Evolutionary conservation across 495 filamentous ascomycete genomes (phyloP).

Genomic region (Immersiella caudata): DNA sequence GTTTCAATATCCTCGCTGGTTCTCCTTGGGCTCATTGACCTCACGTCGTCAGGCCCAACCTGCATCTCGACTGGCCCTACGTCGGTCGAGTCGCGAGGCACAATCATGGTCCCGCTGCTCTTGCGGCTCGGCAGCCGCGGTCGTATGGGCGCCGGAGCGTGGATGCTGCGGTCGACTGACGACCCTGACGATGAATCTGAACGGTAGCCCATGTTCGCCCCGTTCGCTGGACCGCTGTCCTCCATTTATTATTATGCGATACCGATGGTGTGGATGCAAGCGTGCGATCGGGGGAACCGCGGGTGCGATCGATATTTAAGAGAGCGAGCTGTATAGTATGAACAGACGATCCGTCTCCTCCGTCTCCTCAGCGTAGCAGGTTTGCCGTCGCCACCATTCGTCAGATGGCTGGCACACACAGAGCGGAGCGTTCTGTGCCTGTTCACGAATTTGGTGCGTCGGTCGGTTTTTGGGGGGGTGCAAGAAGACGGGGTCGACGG

Average conservation of each 20-base stretch:
- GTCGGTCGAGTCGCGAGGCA: slow-evolving; percentile 70
- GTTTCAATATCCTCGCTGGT: slow-evolving; percentile 86
- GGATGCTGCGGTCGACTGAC: slow-evolving; percentile 42
- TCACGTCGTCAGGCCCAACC: slow-evolving; percentile 80
- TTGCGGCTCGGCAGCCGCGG: slow-evolving; percentile 63
- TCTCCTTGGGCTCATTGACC: slow-evolving; percentile 91
- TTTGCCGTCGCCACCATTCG: slow-evolving; percentile 29
- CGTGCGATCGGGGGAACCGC: slow-evolving; percentile 5
- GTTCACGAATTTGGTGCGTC: background rate
- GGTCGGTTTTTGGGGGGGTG: background rate
- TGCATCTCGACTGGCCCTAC: slow-evolving; percentile 66
- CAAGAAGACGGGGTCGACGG: background rate
- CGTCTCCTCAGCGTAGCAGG: slow-evolving; percentile 22
- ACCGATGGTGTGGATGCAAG: background rate
- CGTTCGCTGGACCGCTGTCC: slow-evolving; percentile 23
- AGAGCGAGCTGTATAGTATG: slow-evolving; percentile 16
- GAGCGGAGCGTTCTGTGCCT: background rate
- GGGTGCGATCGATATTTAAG: background rate
- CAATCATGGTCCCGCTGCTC: slow-evolving; percentile 78
- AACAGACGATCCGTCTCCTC: slow-evolving; percentile 20
- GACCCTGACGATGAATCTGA: slow-evolving; percentile 46
- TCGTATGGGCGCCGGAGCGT: slow-evolving; percentile 51
- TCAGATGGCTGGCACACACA: slow-evolving; percentile 20
- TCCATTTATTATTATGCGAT: slow-evolving; percentile 31
- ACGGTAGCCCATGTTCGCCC: slow-evolving; percentile 29